phyloP scores from a whole-genome alignment of 768 basidiomycete species.

The Termitomyces sp. region DNA sequence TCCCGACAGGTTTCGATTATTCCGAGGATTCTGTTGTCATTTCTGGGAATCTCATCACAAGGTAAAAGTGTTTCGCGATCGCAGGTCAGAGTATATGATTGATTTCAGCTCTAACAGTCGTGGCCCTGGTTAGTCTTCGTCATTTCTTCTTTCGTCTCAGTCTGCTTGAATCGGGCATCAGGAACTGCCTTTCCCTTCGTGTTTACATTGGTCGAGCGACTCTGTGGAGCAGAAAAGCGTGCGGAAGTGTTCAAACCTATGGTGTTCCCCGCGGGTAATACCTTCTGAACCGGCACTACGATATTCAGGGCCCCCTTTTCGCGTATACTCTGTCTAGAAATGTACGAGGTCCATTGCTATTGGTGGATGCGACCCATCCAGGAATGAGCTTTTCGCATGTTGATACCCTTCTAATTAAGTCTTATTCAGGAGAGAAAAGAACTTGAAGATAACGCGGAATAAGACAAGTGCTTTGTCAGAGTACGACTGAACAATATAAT shows the following conservation, averaged over 20 bases:
- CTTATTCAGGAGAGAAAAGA: no score
- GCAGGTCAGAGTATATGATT: neutral
- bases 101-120: constrained; percentile 41
- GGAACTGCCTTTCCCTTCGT: constrained; percentile 81
- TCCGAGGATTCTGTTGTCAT: constrained; percentile 72
- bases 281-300: constrained; percentile 23
- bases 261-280: constrained; percentile 63
- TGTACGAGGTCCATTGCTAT: neutral
- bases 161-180: constrained; percentile 18
- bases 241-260: constrained; percentile 64
- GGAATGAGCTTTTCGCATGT: neutral
- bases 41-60: constrained; percentile 74
- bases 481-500: no score
- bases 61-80: constrained; percentile 36
- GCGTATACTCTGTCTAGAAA: neutral
- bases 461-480: no score
- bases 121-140: constrained; percentile 57
- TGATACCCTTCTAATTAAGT: neutral
- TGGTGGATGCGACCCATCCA: neutral
- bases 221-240: constrained; percentile 63
- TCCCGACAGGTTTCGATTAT: constrained; percentile 63
- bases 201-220: constrained; percentile 67
- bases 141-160: neutral
- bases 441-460: no score
- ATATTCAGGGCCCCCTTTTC: no score